phyloP scores from a whole-genome alignment of 768 basidiomycete genomes.

The Tricholoma furcatifolium region DNA sequence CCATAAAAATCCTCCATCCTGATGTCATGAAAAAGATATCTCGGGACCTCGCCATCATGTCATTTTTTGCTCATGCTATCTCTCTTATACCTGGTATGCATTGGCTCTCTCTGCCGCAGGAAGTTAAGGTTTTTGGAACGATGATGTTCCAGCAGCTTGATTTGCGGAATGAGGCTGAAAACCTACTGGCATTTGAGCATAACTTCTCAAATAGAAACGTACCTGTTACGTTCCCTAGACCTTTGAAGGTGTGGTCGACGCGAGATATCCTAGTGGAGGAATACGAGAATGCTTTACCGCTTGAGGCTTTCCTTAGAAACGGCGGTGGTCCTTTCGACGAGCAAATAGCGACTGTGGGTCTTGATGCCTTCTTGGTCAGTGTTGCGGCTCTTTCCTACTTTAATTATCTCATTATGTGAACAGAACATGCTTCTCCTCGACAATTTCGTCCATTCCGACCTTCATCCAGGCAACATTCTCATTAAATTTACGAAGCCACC shows the following conservation, averaged over 20 bases:
- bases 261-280: conserved; percentile 88
- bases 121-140: conserved; percentile 88
- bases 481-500: conserved; percentile 93
- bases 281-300: conserved; percentile 86
- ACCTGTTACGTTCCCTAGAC: conserved; percentile 87
- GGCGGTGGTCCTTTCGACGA: conserved; percentile 93
- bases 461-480: conserved; percentile 96
- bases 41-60: conserved; percentile 94
- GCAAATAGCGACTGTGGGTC: conserved; percentile 84
- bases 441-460: conserved; percentile 93
- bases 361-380: conserved; percentile 92
- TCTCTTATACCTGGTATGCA: conserved; percentile 88
- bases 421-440: conserved; percentile 98
- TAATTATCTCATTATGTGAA: not conserved
- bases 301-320: conserved; percentile 83
- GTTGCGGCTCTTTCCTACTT: not conserved
- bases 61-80: conserved; percentile 80
- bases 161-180: conserved; percentile 85
- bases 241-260: conserved; percentile 79
- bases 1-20: conserved; percentile 96
- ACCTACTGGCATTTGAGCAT: conserved; percentile 78
- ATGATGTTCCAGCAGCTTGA: conserved; percentile 98
- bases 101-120: conserved; percentile 95
- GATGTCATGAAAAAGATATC: conserved; percentile 76
- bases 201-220: conserved; percentile 82